These are phyloP conservation scores for Septoria petroselini DNA, from an alignment of 2,329 filamentous ascomycete genomes.

Conservation along the genomic window DNA sequence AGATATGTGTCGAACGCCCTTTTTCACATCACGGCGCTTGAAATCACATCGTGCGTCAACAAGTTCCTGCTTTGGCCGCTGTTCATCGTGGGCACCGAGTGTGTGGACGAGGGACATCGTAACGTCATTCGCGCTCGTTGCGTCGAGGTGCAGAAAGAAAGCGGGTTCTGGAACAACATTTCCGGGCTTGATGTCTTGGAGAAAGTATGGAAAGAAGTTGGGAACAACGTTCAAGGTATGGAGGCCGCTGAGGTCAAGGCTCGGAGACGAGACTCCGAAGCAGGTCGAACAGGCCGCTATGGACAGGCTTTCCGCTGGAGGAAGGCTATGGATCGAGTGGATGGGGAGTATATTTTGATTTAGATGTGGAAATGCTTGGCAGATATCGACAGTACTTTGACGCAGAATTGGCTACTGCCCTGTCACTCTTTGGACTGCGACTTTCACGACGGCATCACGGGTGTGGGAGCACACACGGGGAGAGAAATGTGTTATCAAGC, in stretches of 20 bases:
- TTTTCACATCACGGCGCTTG: constrained; percentile 76
- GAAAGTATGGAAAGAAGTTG: constrained; percentile 64
- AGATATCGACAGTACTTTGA: constrained; percentile 8
- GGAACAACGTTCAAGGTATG: constrained; percentile 25
- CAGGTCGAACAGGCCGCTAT: constrained; percentile 27
- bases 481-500: too few relatives aligned
- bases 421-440: too few relatives aligned
- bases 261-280: constrained; percentile 31
- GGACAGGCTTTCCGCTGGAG: constrained; percentile 50
- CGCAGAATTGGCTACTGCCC: neutral
- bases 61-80: constrained; percentile 93
- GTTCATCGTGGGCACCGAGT: constrained; percentile 86
- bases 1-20: constrained; percentile 78
- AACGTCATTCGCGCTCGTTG: constrained; percentile 76
- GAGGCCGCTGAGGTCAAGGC: constrained; percentile 32
- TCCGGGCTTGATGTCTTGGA: constrained; percentile 82
- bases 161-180: constrained; percentile 90
- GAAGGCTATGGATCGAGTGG: constrained; percentile 50
- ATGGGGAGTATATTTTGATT: constrained; percentile 53
- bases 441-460: too few relatives aligned
- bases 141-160: constrained; percentile 80
- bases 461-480: too few relatives aligned
- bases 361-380: constrained; percentile 25
- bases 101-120: constrained; percentile 75
- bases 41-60: constrained; percentile 67